phyloP scores from a whole-genome alignment of 345 rosid genomes.

The Syzygium oleosum region DNA sequence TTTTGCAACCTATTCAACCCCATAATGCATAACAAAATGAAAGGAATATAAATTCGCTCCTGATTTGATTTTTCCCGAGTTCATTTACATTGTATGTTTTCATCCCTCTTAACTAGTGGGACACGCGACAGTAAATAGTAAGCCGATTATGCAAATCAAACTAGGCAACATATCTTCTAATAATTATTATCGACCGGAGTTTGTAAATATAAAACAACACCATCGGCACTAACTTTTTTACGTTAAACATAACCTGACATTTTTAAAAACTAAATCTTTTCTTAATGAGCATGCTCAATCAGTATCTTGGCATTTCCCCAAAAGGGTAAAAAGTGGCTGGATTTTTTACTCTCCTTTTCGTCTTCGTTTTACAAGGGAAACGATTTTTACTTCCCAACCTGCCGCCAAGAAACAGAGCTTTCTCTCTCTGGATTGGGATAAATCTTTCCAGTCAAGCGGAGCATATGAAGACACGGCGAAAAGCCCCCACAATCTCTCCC shows the following conservation, averaged over 20 bases:
- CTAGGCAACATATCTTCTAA: no score
- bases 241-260: accelerated
- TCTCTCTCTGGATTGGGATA: background rate
- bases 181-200: background rate
- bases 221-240: background rate
- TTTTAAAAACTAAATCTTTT: background rate
- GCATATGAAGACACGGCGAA: background rate
- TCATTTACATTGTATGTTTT: no score
- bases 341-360: background rate
- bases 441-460: background rate
- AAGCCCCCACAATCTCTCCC: background rate
- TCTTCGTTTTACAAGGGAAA: background rate
- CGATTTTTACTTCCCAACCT: background rate
- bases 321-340: background rate
- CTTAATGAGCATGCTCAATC: background rate
- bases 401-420: background rate
- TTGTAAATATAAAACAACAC: background rate
- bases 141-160: background rate
- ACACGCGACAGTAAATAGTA: background rate
- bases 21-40: background rate
- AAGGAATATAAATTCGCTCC: no score
- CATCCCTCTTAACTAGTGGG: no score
- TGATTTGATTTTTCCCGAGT: background rate
- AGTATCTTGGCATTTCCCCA: background rate
- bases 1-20: background rate